Percentiles rank a stretch among this genome's conserved stretches.
phyloP scores from a whole-genome alignment of 2,329 filamentous ascomycete genomes.

The Emericellopsis atlantica region DNA sequence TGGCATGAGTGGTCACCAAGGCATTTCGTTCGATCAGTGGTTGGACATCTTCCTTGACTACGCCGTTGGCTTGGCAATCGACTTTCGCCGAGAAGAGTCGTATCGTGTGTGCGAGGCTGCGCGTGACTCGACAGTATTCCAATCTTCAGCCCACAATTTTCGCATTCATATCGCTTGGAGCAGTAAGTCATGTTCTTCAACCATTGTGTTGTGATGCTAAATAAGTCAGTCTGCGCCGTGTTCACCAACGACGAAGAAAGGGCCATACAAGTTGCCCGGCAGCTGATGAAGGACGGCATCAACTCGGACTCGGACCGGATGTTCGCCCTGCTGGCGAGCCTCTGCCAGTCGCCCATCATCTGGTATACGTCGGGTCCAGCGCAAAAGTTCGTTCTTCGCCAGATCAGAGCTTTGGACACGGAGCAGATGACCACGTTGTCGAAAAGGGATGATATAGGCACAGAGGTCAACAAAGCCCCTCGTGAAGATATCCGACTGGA shows the following conservation, averaged over 20 bases:
- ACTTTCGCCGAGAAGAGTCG: constrained; percentile 55
- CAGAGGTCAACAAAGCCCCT: background rate
- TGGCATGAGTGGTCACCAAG: constrained; percentile 46
- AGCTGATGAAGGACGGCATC: constrained; percentile 72
- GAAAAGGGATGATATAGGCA: constrained; percentile 11
- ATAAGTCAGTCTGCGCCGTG: constrained; percentile 62
- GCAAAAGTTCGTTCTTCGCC: constrained; percentile 83
- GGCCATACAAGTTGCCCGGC: constrained; percentile 60
- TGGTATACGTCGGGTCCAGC: constrained; percentile 72
- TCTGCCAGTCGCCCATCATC: constrained; percentile 59
- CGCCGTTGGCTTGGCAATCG: constrained; percentile 60
- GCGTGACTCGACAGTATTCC: constrained; percentile 71
- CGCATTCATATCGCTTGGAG: constrained; percentile 69
- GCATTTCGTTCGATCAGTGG: constrained; percentile 75
- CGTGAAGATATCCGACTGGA: constrained; percentile 40
- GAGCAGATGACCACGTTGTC: constrained; percentile 9
- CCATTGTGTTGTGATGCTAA: background rate
- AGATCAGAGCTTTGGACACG: constrained; percentile 79
- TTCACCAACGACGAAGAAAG: constrained; percentile 68
- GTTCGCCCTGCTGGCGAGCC: constrained; percentile 63
- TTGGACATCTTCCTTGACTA: constrained; percentile 84
- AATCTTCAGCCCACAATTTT: constrained; percentile 55
- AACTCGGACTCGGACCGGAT: constrained; percentile 78
- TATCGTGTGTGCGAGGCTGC: constrained; percentile 73
- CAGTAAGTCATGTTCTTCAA: constrained; percentile 28